These are phyloP conservation scores for Yamadazyma ubonensis DNA, from an alignment of 805 yeast species.

Conservation along the genomic window DNA sequence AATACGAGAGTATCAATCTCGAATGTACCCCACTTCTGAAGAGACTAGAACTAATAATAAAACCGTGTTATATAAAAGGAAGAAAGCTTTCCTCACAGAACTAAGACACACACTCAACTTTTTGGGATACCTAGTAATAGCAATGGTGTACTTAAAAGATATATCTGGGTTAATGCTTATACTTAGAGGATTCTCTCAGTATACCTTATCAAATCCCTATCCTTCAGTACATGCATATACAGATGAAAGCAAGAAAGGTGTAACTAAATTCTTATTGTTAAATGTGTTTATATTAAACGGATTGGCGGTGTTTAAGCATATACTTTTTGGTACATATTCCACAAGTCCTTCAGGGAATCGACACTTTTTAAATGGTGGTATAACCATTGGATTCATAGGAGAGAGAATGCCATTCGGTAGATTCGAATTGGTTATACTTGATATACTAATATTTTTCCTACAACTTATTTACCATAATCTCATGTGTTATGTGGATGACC, in stretches of 20 bases:
- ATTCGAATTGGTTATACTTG: constrained; percentile 27
- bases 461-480: constrained; percentile 35
- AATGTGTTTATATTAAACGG: constrained; percentile 24
- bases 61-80: constrained; percentile 41
- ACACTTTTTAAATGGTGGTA: constrained; percentile 32
- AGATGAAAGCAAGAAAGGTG: constrained; percentile 28
- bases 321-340: constrained; percentile 26
- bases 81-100: constrained; percentile 37
- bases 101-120: constrained; percentile 33
- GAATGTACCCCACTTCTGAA: constrained; percentile 34
- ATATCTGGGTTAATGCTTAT: constrained; percentile 32
- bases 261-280: constrained; percentile 27
- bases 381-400: constrained; percentile 39
- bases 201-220: constrained; percentile 29
- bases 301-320: constrained; percentile 25
- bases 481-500: constrained; percentile 33
- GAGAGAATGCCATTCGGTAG: constrained; percentile 30
- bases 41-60: constrained; percentile 43
- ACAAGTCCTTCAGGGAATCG: constrained; percentile 13
- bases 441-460: constrained; percentile 22
- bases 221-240: constrained; percentile 17
- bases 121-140: constrained; percentile 36
- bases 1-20: constrained; percentile 27
- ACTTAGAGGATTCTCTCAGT: constrained; percentile 28
- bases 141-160: constrained; percentile 42